A percentile compares a stretch with the other conserved stretches of the same genome.
Conservation (phyloP, 306 rosid genomes). For the Cicer bijugum region DNA sequence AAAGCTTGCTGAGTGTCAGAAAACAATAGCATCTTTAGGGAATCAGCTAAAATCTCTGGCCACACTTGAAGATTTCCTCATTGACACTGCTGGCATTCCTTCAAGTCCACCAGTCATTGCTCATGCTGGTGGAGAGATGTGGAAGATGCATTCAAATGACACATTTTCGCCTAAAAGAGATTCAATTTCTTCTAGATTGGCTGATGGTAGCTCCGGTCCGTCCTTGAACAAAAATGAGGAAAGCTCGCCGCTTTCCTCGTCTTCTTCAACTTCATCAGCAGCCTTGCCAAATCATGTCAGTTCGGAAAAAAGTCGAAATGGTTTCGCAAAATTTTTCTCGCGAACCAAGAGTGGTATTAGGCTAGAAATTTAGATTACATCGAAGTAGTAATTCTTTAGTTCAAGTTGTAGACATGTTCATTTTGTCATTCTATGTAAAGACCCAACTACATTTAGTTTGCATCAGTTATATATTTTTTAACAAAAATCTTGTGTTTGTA, state of each 20-base stretch:
- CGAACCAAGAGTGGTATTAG: conserved; percentile 88
- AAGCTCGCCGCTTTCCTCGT: conserved; percentile 55
- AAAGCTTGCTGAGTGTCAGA: conserved; percentile 93
- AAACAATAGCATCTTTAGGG: conserved; percentile 91
- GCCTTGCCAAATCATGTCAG: conserved; percentile 54
- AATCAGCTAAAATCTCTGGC: conserved; percentile 86
- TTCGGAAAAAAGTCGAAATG: conserved; percentile 80
- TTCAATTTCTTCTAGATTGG: conserved; percentile 49
- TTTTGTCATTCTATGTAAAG: conserved; percentile 31
- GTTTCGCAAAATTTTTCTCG: conserved; percentile 92
- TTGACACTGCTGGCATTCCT: conserved; percentile 66
- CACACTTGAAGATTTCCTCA: conserved; percentile 84
- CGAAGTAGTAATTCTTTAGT: conserved; percentile 43
- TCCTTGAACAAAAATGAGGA: conserved; percentile 53
- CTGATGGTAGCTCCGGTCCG: conserved; percentile 52
- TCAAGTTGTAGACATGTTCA: conserved; percentile 43
- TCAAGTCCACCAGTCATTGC: conserved; percentile 52
- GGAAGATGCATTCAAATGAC: conserved; percentile 67
- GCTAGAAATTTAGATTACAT: conserved; percentile 61
- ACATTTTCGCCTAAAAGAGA: conserved; percentile 78
- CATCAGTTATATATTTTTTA: conserved; percentile 14
- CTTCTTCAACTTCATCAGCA: conserved; percentile 55
- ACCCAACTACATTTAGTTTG: conserved; percentile 14
- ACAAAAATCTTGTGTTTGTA: conserved; percentile 4
- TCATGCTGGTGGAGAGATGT: conserved; percentile 53